phyloP scores from a whole-genome alignment of 495 filamentous ascomycete genomes.

The Hypoxylon fuscum region DNA sequence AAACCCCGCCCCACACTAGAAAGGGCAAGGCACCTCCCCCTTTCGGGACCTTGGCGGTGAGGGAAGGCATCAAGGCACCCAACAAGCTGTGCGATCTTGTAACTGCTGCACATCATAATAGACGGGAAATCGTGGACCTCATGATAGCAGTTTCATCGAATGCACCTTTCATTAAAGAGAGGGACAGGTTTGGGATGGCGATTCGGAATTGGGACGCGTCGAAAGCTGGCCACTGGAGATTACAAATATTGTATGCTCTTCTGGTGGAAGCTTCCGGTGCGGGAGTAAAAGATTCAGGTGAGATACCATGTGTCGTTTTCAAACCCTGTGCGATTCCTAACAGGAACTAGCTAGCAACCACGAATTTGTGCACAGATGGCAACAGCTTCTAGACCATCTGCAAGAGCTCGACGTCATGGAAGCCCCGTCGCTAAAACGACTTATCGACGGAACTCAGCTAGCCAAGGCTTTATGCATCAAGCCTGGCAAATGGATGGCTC shows the following conservation, averaged over 20 bases:
- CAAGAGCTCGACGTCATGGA: slow-evolving; percentile 60
- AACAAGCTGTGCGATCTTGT: slow-evolving; percentile 76
- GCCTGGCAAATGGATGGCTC: slow-evolving; percentile 81
- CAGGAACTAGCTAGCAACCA: slow-evolving; percentile 36
- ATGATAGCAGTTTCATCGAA: slow-evolving; percentile 60
- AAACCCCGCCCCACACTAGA: slow-evolving; percentile 48
- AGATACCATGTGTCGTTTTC: neutral
- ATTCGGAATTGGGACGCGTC: slow-evolving; percentile 81
- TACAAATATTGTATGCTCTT: slow-evolving; percentile 75
- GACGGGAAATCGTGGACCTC: slow-evolving; percentile 64
- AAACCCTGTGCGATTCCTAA: slow-evolving; percentile 6
- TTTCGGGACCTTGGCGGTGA: slow-evolving; percentile 63
- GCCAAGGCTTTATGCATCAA: slow-evolving; percentile 65
- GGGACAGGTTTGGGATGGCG: slow-evolving; percentile 71
- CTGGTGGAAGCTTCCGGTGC: slow-evolving; percentile 56
- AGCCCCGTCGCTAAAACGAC: slow-evolving; percentile 61
- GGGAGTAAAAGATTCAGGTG: slow-evolving; percentile 8
- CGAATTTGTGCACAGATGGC: slow-evolving; percentile 59
- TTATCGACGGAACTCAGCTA: slow-evolving; percentile 74
- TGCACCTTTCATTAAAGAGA: slow-evolving; percentile 43
- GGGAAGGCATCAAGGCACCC: slow-evolving; percentile 81
- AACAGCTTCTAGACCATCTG: slow-evolving; percentile 64
- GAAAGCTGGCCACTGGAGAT: slow-evolving; percentile 71
- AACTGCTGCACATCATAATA: slow-evolving; percentile 67
- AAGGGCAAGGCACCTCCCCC: slow-evolving; percentile 56